Evolutionary conservation across 2,329 filamentous ascomycete species (phyloP).

Genomic region (Paracoccidioides lutzii): DNA sequence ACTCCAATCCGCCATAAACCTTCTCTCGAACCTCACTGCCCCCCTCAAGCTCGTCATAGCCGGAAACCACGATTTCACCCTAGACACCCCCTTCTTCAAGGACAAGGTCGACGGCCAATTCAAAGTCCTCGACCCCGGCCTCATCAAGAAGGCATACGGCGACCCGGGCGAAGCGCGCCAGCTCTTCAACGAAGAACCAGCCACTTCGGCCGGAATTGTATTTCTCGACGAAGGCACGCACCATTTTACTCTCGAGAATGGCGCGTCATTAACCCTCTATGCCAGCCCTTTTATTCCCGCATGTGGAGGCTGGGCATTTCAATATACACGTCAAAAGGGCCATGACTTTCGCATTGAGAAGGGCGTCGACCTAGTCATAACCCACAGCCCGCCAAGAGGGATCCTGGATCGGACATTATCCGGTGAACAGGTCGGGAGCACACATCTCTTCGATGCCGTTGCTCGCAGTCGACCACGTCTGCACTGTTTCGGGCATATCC

Average conservation of each 20-base stretch:
- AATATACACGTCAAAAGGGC: neutral
- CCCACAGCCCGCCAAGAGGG: neutral
- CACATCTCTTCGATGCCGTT: neutral
- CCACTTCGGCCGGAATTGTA: neutral
- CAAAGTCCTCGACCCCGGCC: neutral
- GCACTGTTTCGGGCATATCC: constrained; percentile 32
- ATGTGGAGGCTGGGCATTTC: neutral
- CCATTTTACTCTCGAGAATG: neutral
- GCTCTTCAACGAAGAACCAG: neutral
- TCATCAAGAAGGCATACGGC: neutral
- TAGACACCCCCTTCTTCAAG: neutral
- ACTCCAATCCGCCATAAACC: neutral
- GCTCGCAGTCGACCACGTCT: constrained; percentile 21
- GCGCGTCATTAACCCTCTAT: neutral
- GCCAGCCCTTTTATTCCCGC: neutral
- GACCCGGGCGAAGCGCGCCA: neutral
- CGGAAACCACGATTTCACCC: constrained; percentile 1
- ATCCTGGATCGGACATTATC: neutral
- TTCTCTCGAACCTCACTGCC: neutral
- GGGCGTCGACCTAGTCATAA: neutral
- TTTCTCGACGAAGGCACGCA: neutral
- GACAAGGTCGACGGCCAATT: neutral
- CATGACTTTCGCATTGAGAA: neutral
- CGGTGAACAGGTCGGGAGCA: neutral
- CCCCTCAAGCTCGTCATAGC: constrained; percentile 2